Evolutionary conservation across 345 rosid species (phyloP), one percentile per base, ranked within the genome.

Genomic region (Brassica rapa): DNA sequence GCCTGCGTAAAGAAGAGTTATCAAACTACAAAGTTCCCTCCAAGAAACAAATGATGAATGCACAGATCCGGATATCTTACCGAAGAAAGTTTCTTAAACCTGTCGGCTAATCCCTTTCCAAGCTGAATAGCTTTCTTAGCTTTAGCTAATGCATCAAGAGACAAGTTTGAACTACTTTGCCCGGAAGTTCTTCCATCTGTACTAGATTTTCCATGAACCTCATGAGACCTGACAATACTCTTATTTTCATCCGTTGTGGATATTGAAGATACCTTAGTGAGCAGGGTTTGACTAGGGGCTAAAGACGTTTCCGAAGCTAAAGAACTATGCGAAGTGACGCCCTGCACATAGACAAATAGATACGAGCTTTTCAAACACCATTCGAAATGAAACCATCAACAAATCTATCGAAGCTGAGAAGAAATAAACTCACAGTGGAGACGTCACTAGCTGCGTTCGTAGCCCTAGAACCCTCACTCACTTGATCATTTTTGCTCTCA

Each of bases 171-270:
- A 85, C 91, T 93, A 88, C 84, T 86, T 87, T 89, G 90, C 71
- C 93, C 97, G 35, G 95, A 80, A 77, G 90, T 32, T 67, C 69
- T 74, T 85, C 94, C 97, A 95, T 93, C 98, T 93, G 99, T 95
- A 95, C 99, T 95, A 89, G 96, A 89, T 84, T 89, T 93, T 90
- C 97, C 99, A 93, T 88, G 91, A 95, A 95, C 99, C 99, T 91
- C 97, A 93, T 95, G 97, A 95, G 96, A 91, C 83, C 98, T 85
- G 95, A 88, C 84, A 89, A 89, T 83, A 95, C 92, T 92, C 92
- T 86, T 93, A 95, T 95, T 95, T 93, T 95, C 94, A 95, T 89
- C 90, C 86, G 85, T 89, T 89, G 92, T 89, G 88, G 85, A 85
- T 92, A 92, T 85, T 71, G 94, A 91, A 91, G 98, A 86, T 94